These are phyloP conservation scores for Puya raimondii DNA, from an alignment of 176 grass and related monocot species.

Conservation along the genomic window DNA sequence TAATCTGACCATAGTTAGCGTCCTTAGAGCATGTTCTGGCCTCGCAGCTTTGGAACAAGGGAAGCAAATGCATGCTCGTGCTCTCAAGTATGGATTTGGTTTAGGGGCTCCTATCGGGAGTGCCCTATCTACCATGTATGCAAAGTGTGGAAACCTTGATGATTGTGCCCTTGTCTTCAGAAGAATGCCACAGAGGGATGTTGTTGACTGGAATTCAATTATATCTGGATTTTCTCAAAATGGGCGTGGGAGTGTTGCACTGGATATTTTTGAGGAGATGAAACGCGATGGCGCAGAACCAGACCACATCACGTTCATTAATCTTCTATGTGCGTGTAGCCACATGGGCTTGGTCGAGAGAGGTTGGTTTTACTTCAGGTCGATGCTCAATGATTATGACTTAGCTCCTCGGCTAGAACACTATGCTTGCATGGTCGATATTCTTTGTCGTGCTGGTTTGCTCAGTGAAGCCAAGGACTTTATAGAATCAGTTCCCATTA, in stretches of 20 bases:
- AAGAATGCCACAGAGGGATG: slow-evolving; percentile 54
- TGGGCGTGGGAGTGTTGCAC: slow-evolving; percentile 42
- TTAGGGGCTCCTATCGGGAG: slow-evolving; percentile 51
- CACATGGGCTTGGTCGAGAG: slow-evolving; percentile 70
- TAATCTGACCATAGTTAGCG: slow-evolving; percentile 44
- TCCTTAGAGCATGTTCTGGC: slow-evolving; percentile 48
- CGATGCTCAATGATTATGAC: slow-evolving; percentile 48
- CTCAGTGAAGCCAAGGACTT: slow-evolving; percentile 59
- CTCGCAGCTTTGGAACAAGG: slow-evolving; percentile 59
- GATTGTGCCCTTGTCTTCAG: slow-evolving; percentile 48
- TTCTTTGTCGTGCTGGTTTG: slow-evolving; percentile 52
- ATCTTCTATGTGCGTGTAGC: slow-evolving; percentile 59
- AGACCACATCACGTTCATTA: slow-evolving; percentile 71
- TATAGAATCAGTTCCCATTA: slow-evolving; percentile 51
- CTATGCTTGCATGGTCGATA: slow-evolving; percentile 79
- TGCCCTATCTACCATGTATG: slow-evolving; percentile 71
- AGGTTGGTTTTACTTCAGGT: slow-evolving; percentile 62
- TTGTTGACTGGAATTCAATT: slow-evolving; percentile 72
- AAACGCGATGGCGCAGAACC: slow-evolving; percentile 44
- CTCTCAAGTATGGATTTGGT: slow-evolving; percentile 47
- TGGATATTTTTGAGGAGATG: slow-evolving; percentile 69
- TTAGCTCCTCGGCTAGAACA: slow-evolving; percentile 55
- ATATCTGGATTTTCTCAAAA: slow-evolving; percentile 81
- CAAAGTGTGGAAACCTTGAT: slow-evolving; percentile 55
- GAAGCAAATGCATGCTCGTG: slow-evolving; percentile 51